Evolutionary conservation across 768 basidiomycete species (phyloP).

Genomic region (Wakefieldia striispora): DNA sequence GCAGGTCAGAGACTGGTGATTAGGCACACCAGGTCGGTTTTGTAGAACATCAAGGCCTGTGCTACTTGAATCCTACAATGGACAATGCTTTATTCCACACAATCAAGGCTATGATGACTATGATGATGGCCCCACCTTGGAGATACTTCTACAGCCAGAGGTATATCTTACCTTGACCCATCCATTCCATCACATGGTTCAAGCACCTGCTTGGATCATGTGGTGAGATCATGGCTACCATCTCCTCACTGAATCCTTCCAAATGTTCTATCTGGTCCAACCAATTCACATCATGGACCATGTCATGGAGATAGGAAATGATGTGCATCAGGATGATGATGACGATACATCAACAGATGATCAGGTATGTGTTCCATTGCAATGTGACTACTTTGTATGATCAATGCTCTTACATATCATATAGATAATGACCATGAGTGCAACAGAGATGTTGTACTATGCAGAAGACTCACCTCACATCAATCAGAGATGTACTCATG

Average conservation of each 20-base stretch:
- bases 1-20: background rate
- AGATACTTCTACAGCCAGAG: too few relatives aligned
- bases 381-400: too few relatives aligned
- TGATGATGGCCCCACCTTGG: slow-evolving; percentile 6
- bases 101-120: slow-evolving; percentile 1
- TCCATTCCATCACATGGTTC: background rate
- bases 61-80: background rate
- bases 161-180: too few relatives aligned
- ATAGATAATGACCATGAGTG: too few relatives aligned
- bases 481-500: background rate
- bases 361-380: too few relatives aligned
- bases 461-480: background rate
- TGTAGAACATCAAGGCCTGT: background rate
- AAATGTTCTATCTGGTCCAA: slow-evolving; percentile 8
- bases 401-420: too few relatives aligned
- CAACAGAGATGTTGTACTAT: background rate
- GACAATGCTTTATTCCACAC: background rate
- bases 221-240: slow-evolving; percentile 9
- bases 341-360: too few relatives aligned
- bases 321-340: background rate
- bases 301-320: slow-evolving; percentile 1
- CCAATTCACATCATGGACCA: background rate
- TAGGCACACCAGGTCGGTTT: background rate
- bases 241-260: slow-evolving; percentile 2
- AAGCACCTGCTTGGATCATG: slow-evolving; percentile 5